Conservation (phyloP, 2,329 filamentous ascomycete species). For the Colletotrichum sp. region DNA sequence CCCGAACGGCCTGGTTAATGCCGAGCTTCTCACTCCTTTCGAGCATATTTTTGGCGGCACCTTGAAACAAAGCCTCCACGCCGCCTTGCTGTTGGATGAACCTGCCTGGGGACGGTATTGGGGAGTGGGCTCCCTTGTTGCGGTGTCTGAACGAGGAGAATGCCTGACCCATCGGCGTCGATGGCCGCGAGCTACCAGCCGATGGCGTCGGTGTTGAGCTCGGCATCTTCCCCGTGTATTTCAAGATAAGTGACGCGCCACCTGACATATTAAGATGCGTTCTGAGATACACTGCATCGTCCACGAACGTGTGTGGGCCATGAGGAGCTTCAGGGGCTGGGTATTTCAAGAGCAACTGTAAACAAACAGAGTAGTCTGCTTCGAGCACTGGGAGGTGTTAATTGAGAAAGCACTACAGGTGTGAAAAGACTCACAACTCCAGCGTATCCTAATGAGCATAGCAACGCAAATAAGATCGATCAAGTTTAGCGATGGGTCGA, state of each 20-base stretch:
- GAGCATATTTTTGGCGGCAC: slow-evolving; percentile 76
- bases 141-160: slow-evolving; percentile 42
- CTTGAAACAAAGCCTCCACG: slow-evolving; percentile 76
- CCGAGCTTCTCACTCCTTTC: slow-evolving; percentile 78
- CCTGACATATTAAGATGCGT: slow-evolving; percentile 68
- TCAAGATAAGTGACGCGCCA: slow-evolving; percentile 69
- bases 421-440: slow-evolving; percentile 70
- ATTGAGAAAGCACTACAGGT: neutral
- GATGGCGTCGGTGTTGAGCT: slow-evolving; percentile 28
- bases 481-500: slow-evolving; percentile 79
- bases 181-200: slow-evolving; percentile 15
- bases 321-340: slow-evolving; percentile 68
- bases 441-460: slow-evolving; percentile 91
- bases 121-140: slow-evolving; percentile 46
- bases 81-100: slow-evolving; percentile 62
- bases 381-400: slow-evolving; percentile 67
- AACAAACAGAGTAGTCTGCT: slow-evolving; percentile 84
- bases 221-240: slow-evolving; percentile 69
- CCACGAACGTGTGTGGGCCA: slow-evolving; percentile 79
- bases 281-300: slow-evolving; percentile 80
- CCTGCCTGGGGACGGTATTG: slow-evolving; percentile 51
- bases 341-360: slow-evolving; percentile 85
- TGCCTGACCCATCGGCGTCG: slow-evolving; percentile 22
- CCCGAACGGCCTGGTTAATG: slow-evolving; percentile 81
- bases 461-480: slow-evolving; percentile 92